A percentile compares a stretch with the other conserved stretches of the same genome.
phyloP scores from a whole-genome alignment of 805 yeast genomes.

The Wickerhamomyces xylosicus region DNA sequence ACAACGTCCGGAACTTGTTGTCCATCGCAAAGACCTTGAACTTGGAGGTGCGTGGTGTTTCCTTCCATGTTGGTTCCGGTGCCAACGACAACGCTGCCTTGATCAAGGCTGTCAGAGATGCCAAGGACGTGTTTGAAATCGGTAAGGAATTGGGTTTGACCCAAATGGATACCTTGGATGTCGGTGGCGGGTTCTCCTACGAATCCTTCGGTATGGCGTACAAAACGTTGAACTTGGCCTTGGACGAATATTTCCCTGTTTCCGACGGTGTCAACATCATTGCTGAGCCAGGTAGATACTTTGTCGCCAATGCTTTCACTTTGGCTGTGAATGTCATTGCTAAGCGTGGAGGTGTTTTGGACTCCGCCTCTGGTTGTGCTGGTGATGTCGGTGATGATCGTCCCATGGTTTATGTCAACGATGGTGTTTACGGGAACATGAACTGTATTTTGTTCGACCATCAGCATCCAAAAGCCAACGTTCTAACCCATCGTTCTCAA shows the following conservation, averaged over 20 bases:
- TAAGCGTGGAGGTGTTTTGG: slow-evolving; percentile 41
- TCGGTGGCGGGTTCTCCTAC: slow-evolving; percentile 88
- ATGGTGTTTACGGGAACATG: slow-evolving; percentile 92
- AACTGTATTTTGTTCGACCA: slow-evolving; percentile 92
- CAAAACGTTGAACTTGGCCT: slow-evolving; percentile 39
- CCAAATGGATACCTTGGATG: slow-evolving; percentile 53
- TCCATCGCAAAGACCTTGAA: slow-evolving; percentile 49
- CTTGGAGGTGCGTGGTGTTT: slow-evolving; percentile 70
- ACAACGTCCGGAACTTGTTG: slow-evolving; percentile 43
- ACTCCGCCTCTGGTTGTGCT: slow-evolving; percentile 9
- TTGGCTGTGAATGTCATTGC: slow-evolving; percentile 81
- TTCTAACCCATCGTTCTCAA: slow-evolving; percentile 44
- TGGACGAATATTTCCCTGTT: slow-evolving; percentile 51
- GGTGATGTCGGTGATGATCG: slow-evolving; percentile 3
- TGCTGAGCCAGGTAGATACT: slow-evolving; percentile 92
- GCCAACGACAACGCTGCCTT: slow-evolving; percentile 64
- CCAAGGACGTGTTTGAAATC: slow-evolving; percentile 54
- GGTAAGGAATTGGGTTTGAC: slow-evolving; percentile 37
- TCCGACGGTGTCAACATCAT: slow-evolving; percentile 38
- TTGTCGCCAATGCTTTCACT: slow-evolving; percentile 79
- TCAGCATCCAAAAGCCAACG: slow-evolving; percentile 64
- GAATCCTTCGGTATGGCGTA: slow-evolving; percentile 54
- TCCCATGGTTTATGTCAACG: slow-evolving; percentile 78
- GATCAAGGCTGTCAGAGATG: slow-evolving; percentile 60
- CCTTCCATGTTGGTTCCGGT: slow-evolving; percentile 95